Conservation (phyloP, 2,329 filamentous ascomycete species). For the Colletotrichum tropicale region DNA sequence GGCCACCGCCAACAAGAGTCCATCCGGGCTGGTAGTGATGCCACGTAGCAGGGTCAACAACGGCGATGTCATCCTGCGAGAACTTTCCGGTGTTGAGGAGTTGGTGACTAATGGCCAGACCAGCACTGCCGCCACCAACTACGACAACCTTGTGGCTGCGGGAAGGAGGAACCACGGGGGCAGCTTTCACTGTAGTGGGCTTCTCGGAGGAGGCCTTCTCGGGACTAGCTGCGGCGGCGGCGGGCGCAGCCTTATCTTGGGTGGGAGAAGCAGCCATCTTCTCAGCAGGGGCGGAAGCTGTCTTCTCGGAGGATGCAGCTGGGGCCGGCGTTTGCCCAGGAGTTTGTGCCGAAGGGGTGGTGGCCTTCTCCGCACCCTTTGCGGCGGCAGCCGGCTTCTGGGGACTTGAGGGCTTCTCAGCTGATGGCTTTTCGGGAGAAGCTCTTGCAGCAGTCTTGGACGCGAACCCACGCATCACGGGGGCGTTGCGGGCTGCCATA, state of each 20-base stretch:
- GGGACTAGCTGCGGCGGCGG: background rate
- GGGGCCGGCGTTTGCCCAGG: background rate
- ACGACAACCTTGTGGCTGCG: slow-evolving; percentile 66
- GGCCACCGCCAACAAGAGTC: slow-evolving; percentile 70
- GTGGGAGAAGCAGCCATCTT: background rate
- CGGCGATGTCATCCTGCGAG: slow-evolving; percentile 62
- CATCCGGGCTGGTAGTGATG: slow-evolving; percentile 74
- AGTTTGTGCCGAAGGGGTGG: background rate
- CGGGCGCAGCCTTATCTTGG: background rate
- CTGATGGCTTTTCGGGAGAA: background rate
- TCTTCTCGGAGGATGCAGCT: background rate
- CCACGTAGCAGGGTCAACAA: slow-evolving; percentile 66
- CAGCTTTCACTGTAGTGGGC: background rate
- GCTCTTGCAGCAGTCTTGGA: slow-evolving; percentile 17
- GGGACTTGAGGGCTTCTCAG: background rate
- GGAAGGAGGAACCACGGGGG: background rate
- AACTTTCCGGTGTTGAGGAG: slow-evolving; percentile 65
- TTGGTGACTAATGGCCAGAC: slow-evolving; percentile 70
- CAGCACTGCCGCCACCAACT: slow-evolving; percentile 70
- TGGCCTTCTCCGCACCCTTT: background rate
- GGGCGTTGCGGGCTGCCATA: background rate
- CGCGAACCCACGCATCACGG: slow-evolving; percentile 9
- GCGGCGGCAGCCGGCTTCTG: background rate
- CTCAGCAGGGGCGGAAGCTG: background rate
- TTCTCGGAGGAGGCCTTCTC: background rate